Evolutionary conservation across 2,329 filamentous ascomycete species (phyloP), one percentile per base, ranked within the genome.

Genomic region (Leptographium procerum): DNA sequence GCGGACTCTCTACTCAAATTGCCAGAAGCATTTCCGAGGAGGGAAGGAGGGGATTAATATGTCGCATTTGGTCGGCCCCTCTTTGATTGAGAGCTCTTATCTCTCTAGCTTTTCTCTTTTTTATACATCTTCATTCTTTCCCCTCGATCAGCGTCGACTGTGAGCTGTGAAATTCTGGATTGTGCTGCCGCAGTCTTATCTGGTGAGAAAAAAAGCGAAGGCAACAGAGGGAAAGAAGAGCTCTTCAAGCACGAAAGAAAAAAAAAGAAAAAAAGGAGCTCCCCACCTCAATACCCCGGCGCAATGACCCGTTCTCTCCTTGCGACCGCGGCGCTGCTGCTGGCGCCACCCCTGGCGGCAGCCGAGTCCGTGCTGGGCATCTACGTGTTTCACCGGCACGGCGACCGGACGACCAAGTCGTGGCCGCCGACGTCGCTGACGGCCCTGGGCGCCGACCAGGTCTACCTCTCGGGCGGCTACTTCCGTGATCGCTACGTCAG

Each of bases 361-460:
- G 60, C 61, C 24, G 88, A 95, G 74, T 88, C 85, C 0, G 77
- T 94, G 31, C 78, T 95, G 19, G 91, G 90, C 56, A 84, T 86
- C 52, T 94, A 91, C 71, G 84, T 96, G 72, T 95, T 95, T 77
- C 84, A 89, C 65, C 87, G 91, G 52, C 91, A 96, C 74, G 91
- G 91, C 59, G 91, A 96, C 71, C 84, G 91, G 58, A 92, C 90
- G 0, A 75, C 89, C 62, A 96, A 95, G 75, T 77, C 82, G 22
- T 83, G 83, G 62, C 77, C 84, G 52, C 87, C 87, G 14, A 83
- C 88, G 31, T 79, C 80, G 64, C 73, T 96, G 69, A 96, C 91
- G 14, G 79, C 86, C 60, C 79, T 96, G 56, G 91, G 91, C 34
- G 90, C 91, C 68, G 74, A 80, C 53, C 78, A 96, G 74, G 84